Evolutionary conservation across 139 green algal species (phyloP).

Genomic region (Eudorina sp.): DNA sequence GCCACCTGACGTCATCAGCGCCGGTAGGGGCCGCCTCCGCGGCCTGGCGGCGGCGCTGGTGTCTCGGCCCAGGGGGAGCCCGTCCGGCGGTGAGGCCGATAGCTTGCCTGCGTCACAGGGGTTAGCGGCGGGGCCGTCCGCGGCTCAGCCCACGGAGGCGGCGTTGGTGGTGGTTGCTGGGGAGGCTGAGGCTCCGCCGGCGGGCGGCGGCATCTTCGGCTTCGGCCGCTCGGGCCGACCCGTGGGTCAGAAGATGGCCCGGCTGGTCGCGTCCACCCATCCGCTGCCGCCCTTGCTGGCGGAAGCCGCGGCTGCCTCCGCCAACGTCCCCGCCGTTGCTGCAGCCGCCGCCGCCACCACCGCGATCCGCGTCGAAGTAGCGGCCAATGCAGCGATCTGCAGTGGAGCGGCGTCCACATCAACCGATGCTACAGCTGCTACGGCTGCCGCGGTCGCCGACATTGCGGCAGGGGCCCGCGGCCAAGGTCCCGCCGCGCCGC

Average conservation of each 20-base stretch:
- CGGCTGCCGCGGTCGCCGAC: neutral
- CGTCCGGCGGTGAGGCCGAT: no score
- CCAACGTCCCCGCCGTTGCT: neutral
- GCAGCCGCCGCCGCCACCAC: neutral
- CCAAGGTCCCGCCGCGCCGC: neutral
- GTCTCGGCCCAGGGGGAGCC: neutral
- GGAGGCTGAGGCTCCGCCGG: neutral
- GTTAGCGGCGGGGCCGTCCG: neutral
- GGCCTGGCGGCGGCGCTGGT: slow-evolving; percentile 15
- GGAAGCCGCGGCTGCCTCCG: neutral
- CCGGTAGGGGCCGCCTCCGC: neutral
- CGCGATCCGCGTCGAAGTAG: neutral
- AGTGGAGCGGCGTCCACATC: no score
- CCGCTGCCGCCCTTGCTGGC: slow-evolving; percentile 24
- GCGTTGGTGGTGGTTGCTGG: slow-evolving; percentile 27
- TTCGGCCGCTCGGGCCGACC: neutral
- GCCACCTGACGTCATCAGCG: neutral
- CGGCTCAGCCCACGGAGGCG: neutral
- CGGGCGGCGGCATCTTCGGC: neutral
- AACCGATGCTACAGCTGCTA: neutral
- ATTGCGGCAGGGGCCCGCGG: neutral
- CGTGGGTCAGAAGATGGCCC: neutral
- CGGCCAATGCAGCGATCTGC: neutral
- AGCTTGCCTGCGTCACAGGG: no score
- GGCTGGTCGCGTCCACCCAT: slow-evolving; percentile 2